Evolutionary conservation across 73 alveolate species (phyloP), one percentile per base, ranked within the genome.

Genomic region (Paramecium octaurelia): DNA sequence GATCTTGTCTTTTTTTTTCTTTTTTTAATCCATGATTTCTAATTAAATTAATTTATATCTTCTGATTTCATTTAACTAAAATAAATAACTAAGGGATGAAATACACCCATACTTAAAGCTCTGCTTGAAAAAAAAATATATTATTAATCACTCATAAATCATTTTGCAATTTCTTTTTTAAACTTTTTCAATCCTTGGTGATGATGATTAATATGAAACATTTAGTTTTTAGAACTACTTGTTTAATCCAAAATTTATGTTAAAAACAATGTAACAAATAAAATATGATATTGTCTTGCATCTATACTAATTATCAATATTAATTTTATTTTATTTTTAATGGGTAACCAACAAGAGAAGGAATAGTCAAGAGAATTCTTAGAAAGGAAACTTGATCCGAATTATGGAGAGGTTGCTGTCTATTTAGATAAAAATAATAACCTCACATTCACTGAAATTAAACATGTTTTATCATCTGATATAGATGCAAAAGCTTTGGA

Each of bases 311-410:
- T 27, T 27, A 27, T 27, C 31, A 27, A 27, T 27, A 8, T 40
- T 40, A 40, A 8, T 6, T 40, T 40, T 40, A 40, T 7, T 40
- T 40, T 4, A 7, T 38, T 35, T 4, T 36, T 40, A n/a, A 54
- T 54, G 69, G 69, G 69, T 0, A 54, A 54, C 21, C 21, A 54
- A 18, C 31, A 54, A 54, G 69, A 54, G 8, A 54, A 54, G 69
- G 31, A 54, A 18, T 16, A 54, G 29, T 54, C 69, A 16, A 54
- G 23, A n/a, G 44, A 64, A 73, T 73, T 73, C 46, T 73, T 73
- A 38, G 87, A 73, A 40, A 73, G 87, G 16, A 73, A 73, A 20
- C 46, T 73, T 4, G 87, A 73, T 73, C 87, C 57, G 6, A 73
- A 73, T 73, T 73, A 73, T 38, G 87, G 87, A 5, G 87, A 73